A percentile compares a stretch with the other conserved stretches of the same genome.
phyloP scores from a whole-genome alignment of 2,329 filamentous ascomycete genomes.

The Zymoseptoria brevis region DNA sequence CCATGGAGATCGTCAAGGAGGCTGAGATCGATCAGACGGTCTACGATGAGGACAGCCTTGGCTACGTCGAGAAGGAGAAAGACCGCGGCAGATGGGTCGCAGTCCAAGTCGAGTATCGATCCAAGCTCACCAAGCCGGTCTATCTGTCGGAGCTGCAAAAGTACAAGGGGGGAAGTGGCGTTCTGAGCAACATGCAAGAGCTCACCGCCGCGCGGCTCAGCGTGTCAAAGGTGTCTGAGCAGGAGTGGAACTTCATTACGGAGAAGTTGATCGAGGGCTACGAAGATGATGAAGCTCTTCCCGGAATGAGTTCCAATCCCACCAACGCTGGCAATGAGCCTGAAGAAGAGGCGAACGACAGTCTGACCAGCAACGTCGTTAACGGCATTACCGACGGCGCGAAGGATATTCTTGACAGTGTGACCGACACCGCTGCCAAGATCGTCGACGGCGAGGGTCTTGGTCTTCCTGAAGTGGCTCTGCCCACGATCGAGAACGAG shows the following conservation, averaged over 20 bases:
- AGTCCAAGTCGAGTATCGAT: slow-evolving; percentile 79
- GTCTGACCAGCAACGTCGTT: neutral
- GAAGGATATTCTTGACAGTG: slow-evolving; percentile 12
- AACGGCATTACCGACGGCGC: neutral
- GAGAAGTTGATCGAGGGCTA: slow-evolving; percentile 25
- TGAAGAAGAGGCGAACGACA: neutral
- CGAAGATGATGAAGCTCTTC: slow-evolving; percentile 13
- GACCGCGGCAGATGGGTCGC: slow-evolving; percentile 74
- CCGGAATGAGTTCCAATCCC: slow-evolving; percentile 1
- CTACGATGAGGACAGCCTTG: slow-evolving; percentile 63
- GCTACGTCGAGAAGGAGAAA: slow-evolving; percentile 73
- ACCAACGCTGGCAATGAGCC: neutral
- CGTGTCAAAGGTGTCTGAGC: slow-evolving; percentile 58
- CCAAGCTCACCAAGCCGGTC: slow-evolving; percentile 68
- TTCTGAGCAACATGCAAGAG: slow-evolving; percentile 60
- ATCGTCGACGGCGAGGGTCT: slow-evolving; percentile 18
- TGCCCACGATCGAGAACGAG: slow-evolving; percentile 5
- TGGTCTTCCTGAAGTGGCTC: slow-evolving; percentile 2
- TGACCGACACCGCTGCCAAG: slow-evolving; percentile 31
- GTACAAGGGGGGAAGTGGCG: slow-evolving; percentile 45
- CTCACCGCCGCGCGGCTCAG: slow-evolving; percentile 75
- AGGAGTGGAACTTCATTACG: slow-evolving; percentile 60
- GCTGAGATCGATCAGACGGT: slow-evolving; percentile 70
- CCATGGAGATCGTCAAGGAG: slow-evolving; percentile 68
- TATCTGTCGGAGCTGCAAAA: slow-evolving; percentile 61